Evolutionary conservation across 2,329 filamentous ascomycete genomes (phyloP).

Genomic region (Ceratocystis smalleyi): DNA sequence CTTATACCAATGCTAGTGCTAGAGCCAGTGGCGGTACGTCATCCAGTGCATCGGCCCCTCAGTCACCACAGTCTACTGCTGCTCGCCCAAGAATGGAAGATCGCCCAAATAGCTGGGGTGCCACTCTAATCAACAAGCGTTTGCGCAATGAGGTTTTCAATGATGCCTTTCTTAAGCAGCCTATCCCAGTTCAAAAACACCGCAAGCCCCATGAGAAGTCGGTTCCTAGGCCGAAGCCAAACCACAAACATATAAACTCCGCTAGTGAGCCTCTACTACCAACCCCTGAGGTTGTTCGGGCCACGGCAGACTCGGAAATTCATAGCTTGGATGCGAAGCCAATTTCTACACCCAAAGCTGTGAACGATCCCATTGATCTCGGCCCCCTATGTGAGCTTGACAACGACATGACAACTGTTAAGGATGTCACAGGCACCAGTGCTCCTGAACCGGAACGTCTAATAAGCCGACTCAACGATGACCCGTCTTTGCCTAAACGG

Average conservation of each 20-base stretch:
- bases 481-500: conserved; percentile 25
- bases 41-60: conserved; percentile 12
- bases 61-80: conserved; percentile 22
- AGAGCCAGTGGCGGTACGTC: not conserved
- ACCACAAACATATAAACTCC: conserved; percentile 9
- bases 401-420: conserved; percentile 23
- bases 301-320: not conserved
- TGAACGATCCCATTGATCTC: not conserved
- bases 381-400: conserved; percentile 3
- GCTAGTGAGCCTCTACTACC: conserved; percentile 8
- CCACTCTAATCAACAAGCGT: conserved; percentile 76
- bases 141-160: conserved; percentile 83
- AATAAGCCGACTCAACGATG: conserved; percentile 11
- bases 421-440: conserved; percentile 47
- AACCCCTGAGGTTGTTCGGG: conserved; percentile 4
- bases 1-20: not conserved
- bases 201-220: conserved; percentile 54
- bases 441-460: conserved; percentile 45
- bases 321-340: not conserved
- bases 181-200: conserved; percentile 65
- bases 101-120: conserved; percentile 62
- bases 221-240: conserved; percentile 36
- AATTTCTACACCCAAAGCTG: not conserved
- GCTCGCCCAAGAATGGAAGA: conserved; percentile 35
- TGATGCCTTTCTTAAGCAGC: conserved; percentile 75